These are phyloP conservation scores for Mortierella sp. DNA, from an alignment of 371 early-diverging fungal species.

Conservation along the genomic window DNA sequence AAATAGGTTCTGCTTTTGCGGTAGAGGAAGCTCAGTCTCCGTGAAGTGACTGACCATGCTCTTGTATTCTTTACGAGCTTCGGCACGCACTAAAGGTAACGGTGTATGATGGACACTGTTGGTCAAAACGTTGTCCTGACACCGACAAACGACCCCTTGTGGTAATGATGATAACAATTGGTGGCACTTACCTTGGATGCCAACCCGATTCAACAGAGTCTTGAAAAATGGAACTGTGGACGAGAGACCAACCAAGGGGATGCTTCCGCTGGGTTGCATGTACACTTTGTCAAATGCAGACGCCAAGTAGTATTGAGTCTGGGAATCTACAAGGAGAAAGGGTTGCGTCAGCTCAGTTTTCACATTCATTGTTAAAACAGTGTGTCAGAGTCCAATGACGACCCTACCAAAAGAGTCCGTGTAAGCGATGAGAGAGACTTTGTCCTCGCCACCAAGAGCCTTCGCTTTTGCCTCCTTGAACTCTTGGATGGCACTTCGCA, in stretches of 20 bases:
- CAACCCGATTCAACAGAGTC: conserved; percentile 59
- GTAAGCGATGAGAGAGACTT: conserved; percentile 57
- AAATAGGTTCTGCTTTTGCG: conserved; percentile 61
- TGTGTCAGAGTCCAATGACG: neutral
- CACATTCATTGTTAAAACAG: too few species aligned
- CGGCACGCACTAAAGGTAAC: conserved; percentile 56
- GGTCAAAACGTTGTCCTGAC: too few species aligned
- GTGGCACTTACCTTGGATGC: conserved; percentile 45
- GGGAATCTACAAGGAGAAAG: conserved; percentile 53
- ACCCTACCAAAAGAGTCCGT: conserved; percentile 61
- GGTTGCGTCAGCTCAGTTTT: too few species aligned
- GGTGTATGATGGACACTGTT: too few species aligned
- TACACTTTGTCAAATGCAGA: conserved; percentile 65
- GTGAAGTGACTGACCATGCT: conserved; percentile 59
- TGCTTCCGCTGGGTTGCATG: conserved; percentile 64
- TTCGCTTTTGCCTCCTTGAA: conserved; percentile 60
- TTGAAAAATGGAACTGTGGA: conserved; percentile 59
- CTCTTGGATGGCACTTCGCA: conserved; percentile 57
- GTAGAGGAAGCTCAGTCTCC: conserved; percentile 57
- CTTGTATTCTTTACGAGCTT: conserved; percentile 64
- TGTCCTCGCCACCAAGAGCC: conserved; percentile 55
- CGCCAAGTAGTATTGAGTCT: conserved; percentile 66
- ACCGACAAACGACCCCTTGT: too few species aligned
- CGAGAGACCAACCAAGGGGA: conserved; percentile 64
- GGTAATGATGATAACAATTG: too few species aligned